Evolutionary conservation across 495 filamentous ascomycete genomes (phyloP).

Genomic region (Penicillium salamii): DNA sequence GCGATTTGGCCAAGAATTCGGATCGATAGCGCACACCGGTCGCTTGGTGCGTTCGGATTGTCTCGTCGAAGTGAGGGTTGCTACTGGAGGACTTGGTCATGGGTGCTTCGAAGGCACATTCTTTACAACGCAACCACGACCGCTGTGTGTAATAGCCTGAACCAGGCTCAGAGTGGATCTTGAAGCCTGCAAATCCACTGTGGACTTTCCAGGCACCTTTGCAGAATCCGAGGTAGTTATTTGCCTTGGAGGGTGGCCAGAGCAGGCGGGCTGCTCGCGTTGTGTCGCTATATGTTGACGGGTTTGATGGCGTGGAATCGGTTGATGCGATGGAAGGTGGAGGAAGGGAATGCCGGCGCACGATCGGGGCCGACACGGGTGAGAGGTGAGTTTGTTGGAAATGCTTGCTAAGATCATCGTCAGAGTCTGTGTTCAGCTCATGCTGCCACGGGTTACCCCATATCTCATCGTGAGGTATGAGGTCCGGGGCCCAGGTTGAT

Average conservation of each 20-base stretch:
- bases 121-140: constrained; percentile 39
- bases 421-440: background rate
- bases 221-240: constrained; percentile 50
- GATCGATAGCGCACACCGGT: constrained; percentile 45
- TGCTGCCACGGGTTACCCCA: constrained; percentile 1
- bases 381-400: background rate
- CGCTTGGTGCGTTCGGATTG: constrained; percentile 21
- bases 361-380: background rate
- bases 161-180: constrained; percentile 30
- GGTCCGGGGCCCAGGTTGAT: background rate
- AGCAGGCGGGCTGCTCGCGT: background rate
- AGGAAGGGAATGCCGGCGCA: background rate
- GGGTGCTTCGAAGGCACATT: constrained; percentile 44
- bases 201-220: constrained; percentile 49
- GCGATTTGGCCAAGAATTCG: constrained; percentile 50
- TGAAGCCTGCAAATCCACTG: constrained; percentile 37
- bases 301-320: constrained; percentile 9
- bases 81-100: constrained; percentile 6
- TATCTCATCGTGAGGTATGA: background rate
- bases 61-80: constrained; percentile 22
- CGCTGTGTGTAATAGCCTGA: constrained; percentile 30
- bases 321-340: constrained; percentile 12
- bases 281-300: background rate
- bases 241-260: constrained; percentile 37
- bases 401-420: background rate